Evolutionary conservation across 805 yeast species (phyloP).

Genomic region (Kodamaea hsintzibuensis): DNA sequence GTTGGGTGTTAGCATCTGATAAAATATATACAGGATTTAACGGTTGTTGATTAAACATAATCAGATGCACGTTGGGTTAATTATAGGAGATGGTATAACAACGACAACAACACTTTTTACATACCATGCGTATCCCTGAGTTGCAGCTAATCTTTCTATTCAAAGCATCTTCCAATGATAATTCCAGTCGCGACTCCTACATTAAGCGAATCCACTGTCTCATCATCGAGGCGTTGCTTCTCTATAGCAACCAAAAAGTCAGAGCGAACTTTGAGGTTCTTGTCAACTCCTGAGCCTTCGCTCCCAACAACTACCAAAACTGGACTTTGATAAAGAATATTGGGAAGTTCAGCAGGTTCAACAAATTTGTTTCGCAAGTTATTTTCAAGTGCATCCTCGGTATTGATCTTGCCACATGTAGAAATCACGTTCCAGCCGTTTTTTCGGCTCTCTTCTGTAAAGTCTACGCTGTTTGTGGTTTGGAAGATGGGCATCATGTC

Average conservation of each 20-base stretch:
- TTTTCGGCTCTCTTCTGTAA: slow-evolving; percentile 54
- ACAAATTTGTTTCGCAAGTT: slow-evolving; percentile 36
- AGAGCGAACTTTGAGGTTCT: slow-evolving; percentile 57
- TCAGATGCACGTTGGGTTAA: neutral
- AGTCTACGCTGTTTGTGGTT: slow-evolving; percentile 56
- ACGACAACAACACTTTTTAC: too few relatives aligned
- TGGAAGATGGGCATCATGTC: slow-evolving; percentile 68
- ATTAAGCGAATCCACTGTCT: slow-evolving; percentile 71
- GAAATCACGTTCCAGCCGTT: slow-evolving; percentile 76
- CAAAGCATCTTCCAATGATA: slow-evolving; percentile 36
- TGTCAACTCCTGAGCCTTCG: slow-evolving; percentile 82
- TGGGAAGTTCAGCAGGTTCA: slow-evolving; percentile 43
- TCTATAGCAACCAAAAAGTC: slow-evolving; percentile 50
- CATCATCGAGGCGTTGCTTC: slow-evolving; percentile 29
- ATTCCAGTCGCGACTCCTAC: slow-evolving; percentile 89
- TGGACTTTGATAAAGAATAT: slow-evolving; percentile 52
- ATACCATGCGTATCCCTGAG: neutral
- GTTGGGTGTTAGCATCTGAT: neutral
- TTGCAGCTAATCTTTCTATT: neutral
- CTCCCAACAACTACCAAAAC: slow-evolving; percentile 76
- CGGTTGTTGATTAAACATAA: neutral
- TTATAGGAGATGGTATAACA: neutral
- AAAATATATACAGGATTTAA: neutral
- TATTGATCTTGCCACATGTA: slow-evolving; percentile 45
- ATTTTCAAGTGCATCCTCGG: slow-evolving; percentile 23